phyloP scores from a whole-genome alignment of 2,329 filamentous ascomycete species.

The Fusarium compactum region DNA sequence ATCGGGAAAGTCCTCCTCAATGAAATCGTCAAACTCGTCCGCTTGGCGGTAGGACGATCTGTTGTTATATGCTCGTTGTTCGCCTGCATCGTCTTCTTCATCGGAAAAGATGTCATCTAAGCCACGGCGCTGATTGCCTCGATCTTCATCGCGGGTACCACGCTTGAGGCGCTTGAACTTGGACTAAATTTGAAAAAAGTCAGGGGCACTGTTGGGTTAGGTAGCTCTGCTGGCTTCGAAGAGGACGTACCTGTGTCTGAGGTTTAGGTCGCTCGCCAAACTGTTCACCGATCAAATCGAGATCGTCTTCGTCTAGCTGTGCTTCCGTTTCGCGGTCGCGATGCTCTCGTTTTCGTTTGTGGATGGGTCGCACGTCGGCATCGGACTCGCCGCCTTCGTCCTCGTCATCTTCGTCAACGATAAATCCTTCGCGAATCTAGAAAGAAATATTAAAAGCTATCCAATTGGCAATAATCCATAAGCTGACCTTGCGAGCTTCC shows the following conservation, averaged over 20 bases:
- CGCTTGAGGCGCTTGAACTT: constrained; percentile 98
- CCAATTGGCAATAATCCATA: background rate
- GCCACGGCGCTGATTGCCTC: constrained; percentile 73
- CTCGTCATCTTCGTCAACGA: constrained; percentile 90
- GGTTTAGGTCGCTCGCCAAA: constrained; percentile 73
- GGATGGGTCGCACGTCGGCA: constrained; percentile 63
- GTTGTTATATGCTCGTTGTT: constrained; percentile 64
- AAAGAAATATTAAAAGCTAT: constrained; percentile 25
- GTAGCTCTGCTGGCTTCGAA: background rate
- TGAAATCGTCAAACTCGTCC: constrained; percentile 94
- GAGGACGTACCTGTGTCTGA: constrained; percentile 74
- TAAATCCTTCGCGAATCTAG: constrained; percentile 93
- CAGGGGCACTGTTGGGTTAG: constrained; percentile 1
- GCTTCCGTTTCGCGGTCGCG: constrained; percentile 86
- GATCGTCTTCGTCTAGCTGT: constrained; percentile 93
- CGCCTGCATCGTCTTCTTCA: constrained; percentile 82
- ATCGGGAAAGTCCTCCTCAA: constrained; percentile 93
- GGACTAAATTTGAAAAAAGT: constrained; percentile 62
- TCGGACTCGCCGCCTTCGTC: constrained; percentile 73
- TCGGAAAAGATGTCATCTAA: constrained; percentile 96
- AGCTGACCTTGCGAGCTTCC: constrained; percentile 77
- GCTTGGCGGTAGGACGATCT: constrained; percentile 66
- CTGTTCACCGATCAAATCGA: constrained; percentile 92
- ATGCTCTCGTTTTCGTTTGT: constrained; percentile 81
- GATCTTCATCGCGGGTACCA: constrained; percentile 80